phyloP scores from a whole-genome alignment of 495 filamentous ascomycete genomes.

The Penicillium chermesinum region DNA sequence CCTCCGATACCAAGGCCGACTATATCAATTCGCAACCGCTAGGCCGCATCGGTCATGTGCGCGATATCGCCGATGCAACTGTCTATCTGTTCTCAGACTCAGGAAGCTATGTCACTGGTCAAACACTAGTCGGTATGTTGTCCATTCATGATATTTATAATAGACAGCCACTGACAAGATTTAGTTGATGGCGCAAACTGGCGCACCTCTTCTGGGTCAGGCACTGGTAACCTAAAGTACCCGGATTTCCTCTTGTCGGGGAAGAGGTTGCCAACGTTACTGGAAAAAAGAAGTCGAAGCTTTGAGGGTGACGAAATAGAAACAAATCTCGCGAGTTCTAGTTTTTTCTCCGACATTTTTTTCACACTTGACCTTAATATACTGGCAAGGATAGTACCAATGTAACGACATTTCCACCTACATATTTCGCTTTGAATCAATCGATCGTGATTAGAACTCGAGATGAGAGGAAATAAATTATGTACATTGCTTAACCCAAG shows the following conservation, averaged over 20 bases:
- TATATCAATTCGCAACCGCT: conserved; percentile 52
- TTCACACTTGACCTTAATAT: no score
- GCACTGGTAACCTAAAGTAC: conserved; percentile 43
- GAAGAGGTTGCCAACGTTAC: conserved; percentile 52
- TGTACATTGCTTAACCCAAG: no score
- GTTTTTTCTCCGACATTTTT: no score
- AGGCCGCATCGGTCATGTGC: conserved; percentile 70
- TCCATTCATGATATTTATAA: neutral
- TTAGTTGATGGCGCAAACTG: conserved; percentile 45
- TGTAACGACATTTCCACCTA: no score
- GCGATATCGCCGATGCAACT: conserved; percentile 89
- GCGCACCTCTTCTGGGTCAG: conserved; percentile 42
- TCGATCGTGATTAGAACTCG: no score
- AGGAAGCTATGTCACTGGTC: conserved; percentile 78
- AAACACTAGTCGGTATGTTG: conserved; percentile 59
- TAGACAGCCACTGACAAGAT: conserved; percentile 2
- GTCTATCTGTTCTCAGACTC: conserved; percentile 80
- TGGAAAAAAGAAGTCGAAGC: conserved; percentile 58
- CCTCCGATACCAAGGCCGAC: conserved; percentile 26
- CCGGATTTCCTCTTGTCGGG: conserved; percentile 61
- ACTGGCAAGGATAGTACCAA: no score
- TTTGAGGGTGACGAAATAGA: conserved; percentile 41
- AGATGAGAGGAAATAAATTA: no score
- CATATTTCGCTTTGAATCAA: no score
- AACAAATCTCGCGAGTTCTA: no score